phyloP scores from a whole-genome alignment of 2,329 filamentous ascomycete species.

The Zymoseptoria pseudotritici region DNA sequence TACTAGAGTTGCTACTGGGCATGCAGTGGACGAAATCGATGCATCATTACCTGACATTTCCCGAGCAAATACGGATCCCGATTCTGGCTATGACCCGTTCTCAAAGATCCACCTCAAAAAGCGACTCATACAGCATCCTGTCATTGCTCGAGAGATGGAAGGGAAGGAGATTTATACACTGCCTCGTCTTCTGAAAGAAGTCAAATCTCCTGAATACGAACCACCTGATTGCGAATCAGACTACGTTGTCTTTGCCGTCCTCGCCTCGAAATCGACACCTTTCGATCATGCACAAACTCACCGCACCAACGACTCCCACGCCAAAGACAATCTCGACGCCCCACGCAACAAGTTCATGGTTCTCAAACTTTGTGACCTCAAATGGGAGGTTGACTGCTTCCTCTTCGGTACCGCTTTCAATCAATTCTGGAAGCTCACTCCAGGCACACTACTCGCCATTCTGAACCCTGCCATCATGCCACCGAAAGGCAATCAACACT shows the following conservation, averaged over 20 bases:
- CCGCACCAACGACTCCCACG: constrained; percentile 40
- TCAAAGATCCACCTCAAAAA: constrained; percentile 78
- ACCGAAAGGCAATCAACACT: constrained; percentile 67
- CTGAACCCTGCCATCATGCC: constrained; percentile 89
- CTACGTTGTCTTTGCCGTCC: constrained; percentile 79
- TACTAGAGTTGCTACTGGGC: constrained; percentile 8
- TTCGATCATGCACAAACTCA: constrained; percentile 49
- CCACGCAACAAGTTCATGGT: constrained; percentile 82
- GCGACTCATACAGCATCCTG: constrained; percentile 72
- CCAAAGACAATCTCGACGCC: constrained; percentile 43
- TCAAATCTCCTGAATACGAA: constrained; percentile 77
- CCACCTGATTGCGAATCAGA: constrained; percentile 78
- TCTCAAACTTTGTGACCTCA: constrained; percentile 75
- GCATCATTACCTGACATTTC: constrained; percentile 7
- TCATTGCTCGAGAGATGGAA: constrained; percentile 68
- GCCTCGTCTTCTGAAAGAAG: constrained; percentile 69
- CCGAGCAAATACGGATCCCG: constrained; percentile 8
- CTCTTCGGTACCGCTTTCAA: constrained; percentile 87
- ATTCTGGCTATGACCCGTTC: constrained; percentile 70
- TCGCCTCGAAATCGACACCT: constrained; percentile 82
- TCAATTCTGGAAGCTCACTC: constrained; percentile 85
- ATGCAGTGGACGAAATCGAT: constrained; percentile 14
- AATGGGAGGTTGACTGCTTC: constrained; percentile 85
- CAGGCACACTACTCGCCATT: constrained; percentile 86
- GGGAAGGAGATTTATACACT: constrained; percentile 71